Conservation (phyloP, 1,284 basidiomycete species). For the Marasmius sp. region DNA sequence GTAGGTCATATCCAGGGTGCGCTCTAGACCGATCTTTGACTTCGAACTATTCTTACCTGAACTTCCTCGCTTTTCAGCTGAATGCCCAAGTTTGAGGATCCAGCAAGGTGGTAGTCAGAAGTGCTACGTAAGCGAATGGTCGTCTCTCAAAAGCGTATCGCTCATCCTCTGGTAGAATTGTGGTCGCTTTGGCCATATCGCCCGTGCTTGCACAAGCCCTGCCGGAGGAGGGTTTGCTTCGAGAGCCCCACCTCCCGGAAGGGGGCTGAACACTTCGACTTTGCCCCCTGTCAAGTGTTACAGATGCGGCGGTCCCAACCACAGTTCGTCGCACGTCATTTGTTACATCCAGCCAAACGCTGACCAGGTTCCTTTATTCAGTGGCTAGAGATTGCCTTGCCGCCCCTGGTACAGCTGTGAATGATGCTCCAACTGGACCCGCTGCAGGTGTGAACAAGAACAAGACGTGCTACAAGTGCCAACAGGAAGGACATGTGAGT, state of each 20-base stretch:
- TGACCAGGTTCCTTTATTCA: slow-evolving; percentile 9
- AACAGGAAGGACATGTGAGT: slow-evolving; percentile 80
- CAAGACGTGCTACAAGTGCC: slow-evolving; percentile 86
- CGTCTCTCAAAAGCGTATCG: slow-evolving; percentile 10
- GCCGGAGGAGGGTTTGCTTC: slow-evolving; percentile 51
- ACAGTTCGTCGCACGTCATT: slow-evolving; percentile 32
- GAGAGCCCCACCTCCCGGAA: slow-evolving; percentile 70
- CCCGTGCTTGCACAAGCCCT: slow-evolving; percentile 67
- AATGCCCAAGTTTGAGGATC: slow-evolving; percentile 82
- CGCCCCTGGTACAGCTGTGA: slow-evolving; percentile 54
- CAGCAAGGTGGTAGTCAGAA: slow-evolving; percentile 67
- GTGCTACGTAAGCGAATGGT: slow-evolving; percentile 69
- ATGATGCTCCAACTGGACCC: slow-evolving; percentile 42
- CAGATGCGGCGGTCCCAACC: slow-evolving; percentile 80
- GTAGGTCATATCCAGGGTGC: slow-evolving; percentile 68
- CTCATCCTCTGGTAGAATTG: slow-evolving; percentile 54
- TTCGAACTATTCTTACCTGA: background rate
- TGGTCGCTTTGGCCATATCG: slow-evolving; percentile 79
- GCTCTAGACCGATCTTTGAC: background rate
- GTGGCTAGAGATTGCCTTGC: slow-evolving; percentile 75
- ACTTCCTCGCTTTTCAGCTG: slow-evolving; percentile 41
- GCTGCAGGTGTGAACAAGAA: slow-evolving; percentile 51
- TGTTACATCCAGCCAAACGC: background rate
- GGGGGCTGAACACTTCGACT: slow-evolving; percentile 71
- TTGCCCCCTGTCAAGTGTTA: slow-evolving; percentile 82